These are phyloP conservation scores for Phlyctochytrium planicorne DNA, from an alignment of 192 early-diverging fungal genomes.

Conservation along the genomic window DNA sequence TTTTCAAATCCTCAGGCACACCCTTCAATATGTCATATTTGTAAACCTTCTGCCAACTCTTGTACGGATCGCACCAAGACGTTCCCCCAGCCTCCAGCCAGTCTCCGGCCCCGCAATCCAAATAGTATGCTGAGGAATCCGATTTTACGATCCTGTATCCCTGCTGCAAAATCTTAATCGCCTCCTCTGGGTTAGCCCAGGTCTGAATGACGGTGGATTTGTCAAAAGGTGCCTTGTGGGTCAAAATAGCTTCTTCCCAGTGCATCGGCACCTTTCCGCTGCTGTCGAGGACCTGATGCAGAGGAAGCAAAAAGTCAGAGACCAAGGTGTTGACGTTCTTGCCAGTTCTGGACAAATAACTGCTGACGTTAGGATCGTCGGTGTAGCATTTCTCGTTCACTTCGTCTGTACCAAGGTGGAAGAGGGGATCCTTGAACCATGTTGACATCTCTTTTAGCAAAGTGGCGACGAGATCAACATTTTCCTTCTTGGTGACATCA, in stretches of 20 bases:
- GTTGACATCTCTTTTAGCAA: constrained; percentile 67
- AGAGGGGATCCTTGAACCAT: constrained; percentile 68
- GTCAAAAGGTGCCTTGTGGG: neutral
- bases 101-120: constrained; percentile 16
- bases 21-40: constrained; percentile 3
- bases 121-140: constrained; percentile 5
- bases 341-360: neutral
- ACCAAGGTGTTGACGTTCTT: neutral
- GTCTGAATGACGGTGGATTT: constrained; percentile 6
- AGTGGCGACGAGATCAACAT: constrained; percentile 58
- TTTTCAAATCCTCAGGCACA: neutral
- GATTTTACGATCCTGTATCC: constrained; percentile 17
- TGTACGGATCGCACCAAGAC: constrained; percentile 7
- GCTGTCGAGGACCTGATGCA: neutral
- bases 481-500: constrained; percentile 50
- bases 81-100: constrained; percentile 12
- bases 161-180: neutral
- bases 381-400: constrained; percentile 20
- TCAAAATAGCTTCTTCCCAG: constrained; percentile 17
- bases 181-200: constrained; percentile 7
- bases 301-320: neutral
- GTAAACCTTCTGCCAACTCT: constrained; percentile 17
- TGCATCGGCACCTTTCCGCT: constrained; percentile 6
- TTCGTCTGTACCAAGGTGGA: constrained; percentile 66
- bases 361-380: neutral